Evolutionary conservation across 768 basidiomycete species (phyloP).

Genomic region (Pleurotus djamor): DNA sequence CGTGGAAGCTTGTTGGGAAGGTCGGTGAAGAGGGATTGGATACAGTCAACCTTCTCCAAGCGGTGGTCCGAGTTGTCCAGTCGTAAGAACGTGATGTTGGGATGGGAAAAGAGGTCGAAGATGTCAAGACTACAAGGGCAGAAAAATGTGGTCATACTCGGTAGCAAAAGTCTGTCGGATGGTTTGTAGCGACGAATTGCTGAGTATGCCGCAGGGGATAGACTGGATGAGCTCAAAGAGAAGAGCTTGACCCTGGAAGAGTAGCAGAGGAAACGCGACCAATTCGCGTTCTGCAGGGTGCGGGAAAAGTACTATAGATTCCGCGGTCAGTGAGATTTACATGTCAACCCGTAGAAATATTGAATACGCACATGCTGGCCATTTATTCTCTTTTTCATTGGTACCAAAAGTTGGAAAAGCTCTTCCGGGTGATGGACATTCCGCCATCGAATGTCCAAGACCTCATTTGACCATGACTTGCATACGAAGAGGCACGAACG

Average conservation of each 20-base stretch:
- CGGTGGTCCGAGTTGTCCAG: too few relatives aligned
- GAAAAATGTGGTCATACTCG: neutral
- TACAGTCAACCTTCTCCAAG: too few relatives aligned
- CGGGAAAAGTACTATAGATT: neutral
- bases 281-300: neutral
- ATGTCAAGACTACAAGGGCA: neutral
- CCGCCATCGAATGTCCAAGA: neutral
- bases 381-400: neutral
- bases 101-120: neutral
- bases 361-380: neutral
- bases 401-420: neutral
- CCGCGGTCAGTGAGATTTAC: neutral
- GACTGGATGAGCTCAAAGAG: neutral
- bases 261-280: neutral
- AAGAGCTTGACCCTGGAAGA: neutral
- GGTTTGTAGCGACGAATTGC: neutral
- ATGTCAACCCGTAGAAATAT: neutral
- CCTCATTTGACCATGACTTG: neutral
- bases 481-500: neutral
- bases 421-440: neutral
- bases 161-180: neutral
- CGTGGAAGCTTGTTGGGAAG: too few relatives aligned
- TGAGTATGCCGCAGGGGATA: neutral
- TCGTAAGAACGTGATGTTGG: neutral
- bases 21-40: too few relatives aligned